Conservation (phyloP, 345 rosid species). For the Brassica nigra region DNA sequence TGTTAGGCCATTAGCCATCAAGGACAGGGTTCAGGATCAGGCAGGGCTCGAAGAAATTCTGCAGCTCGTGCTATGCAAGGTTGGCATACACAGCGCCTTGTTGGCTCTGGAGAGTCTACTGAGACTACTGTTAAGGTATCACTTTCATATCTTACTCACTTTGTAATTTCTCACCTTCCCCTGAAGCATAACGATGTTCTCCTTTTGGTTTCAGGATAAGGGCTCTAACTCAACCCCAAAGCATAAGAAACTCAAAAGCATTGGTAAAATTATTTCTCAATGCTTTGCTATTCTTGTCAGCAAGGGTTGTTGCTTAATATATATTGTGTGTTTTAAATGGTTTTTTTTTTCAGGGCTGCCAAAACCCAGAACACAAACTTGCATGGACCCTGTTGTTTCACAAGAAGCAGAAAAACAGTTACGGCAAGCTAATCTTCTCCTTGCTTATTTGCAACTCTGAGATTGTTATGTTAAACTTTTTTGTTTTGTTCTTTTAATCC, state of each 20-base stretch:
- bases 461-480: background rate
- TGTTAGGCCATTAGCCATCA: slow-evolving; percentile 55
- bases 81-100: slow-evolving; percentile 77
- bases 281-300: slow-evolving; percentile 14
- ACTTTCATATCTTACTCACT: slow-evolving; percentile 14
- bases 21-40: slow-evolving; percentile 61
- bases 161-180: background rate
- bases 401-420: slow-evolving; percentile 57
- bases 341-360: slow-evolving; percentile 52
- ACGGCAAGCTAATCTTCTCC: slow-evolving; percentile 37
- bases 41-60: slow-evolving; percentile 73
- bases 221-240: slow-evolving; percentile 50
- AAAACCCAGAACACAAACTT: slow-evolving; percentile 49
- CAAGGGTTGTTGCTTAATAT: slow-evolving; percentile 16
- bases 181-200: slow-evolving; percentile 15
- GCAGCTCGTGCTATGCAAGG: slow-evolving; percentile 93
- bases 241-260: slow-evolving; percentile 71
- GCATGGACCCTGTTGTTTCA: slow-evolving; percentile 44
- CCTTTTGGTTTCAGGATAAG: slow-evolving; percentile 50
- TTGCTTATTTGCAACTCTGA: slow-evolving; percentile 9
- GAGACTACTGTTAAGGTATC: slow-evolving; percentile 56
- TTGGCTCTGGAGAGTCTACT: slow-evolving; percentile 64
- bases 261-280: slow-evolving; percentile 50
- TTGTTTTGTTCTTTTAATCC: background rate
- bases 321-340: slow-evolving; percentile 11